A percentile compares a stretch with the other conserved stretches of the same genome.
phyloP scores from a whole-genome alignment of 2,329 filamentous ascomycete species.

The Diplodia corticola region DNA sequence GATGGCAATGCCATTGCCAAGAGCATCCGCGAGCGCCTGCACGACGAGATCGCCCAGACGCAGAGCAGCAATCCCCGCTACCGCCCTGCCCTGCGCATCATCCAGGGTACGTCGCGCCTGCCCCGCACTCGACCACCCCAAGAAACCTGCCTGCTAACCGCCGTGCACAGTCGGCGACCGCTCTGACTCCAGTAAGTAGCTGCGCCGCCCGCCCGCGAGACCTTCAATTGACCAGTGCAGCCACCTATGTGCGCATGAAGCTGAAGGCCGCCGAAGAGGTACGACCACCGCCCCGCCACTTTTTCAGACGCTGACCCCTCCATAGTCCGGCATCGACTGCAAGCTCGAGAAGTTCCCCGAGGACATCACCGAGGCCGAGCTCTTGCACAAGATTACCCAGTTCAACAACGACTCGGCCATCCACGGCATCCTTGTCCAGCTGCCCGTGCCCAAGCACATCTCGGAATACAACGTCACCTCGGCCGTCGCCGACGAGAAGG shows the following conservation, averaged over 20 bases:
- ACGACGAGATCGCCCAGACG: conserved; percentile 74
- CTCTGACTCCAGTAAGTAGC: conserved; percentile 78
- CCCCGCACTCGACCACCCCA: neutral
- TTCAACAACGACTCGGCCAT: conserved; percentile 86
- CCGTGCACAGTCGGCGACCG: conserved; percentile 74
- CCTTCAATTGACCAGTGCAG: conserved; percentile 49
- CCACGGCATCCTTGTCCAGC: conserved; percentile 90
- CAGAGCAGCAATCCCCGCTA: conserved; percentile 84
- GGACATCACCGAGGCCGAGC: conserved; percentile 77
- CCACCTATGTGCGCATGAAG: conserved; percentile 99
- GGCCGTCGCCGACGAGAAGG: conserved; percentile 88
- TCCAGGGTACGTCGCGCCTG: conserved; percentile 68
- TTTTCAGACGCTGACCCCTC: conserved; percentile 7
- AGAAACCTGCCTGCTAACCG: conserved; percentile 16
- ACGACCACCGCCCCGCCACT: conserved; percentile 26
- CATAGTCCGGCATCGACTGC: conserved; percentile 85
- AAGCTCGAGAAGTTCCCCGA: conserved; percentile 82
- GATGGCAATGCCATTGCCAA: conserved; percentile 96
- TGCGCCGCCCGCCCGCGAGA: neutral
- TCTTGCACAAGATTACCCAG: conserved; percentile 75
- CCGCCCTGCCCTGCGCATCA: conserved; percentile 86
- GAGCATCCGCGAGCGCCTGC: conserved; percentile 79
- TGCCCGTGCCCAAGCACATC: conserved; percentile 85
- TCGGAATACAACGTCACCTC: conserved; percentile 90
- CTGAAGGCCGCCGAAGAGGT: conserved; percentile 94